Evolutionary conservation across 768 basidiomycete species (phyloP).

Genomic region (Naganishia vishniacii): DNA sequence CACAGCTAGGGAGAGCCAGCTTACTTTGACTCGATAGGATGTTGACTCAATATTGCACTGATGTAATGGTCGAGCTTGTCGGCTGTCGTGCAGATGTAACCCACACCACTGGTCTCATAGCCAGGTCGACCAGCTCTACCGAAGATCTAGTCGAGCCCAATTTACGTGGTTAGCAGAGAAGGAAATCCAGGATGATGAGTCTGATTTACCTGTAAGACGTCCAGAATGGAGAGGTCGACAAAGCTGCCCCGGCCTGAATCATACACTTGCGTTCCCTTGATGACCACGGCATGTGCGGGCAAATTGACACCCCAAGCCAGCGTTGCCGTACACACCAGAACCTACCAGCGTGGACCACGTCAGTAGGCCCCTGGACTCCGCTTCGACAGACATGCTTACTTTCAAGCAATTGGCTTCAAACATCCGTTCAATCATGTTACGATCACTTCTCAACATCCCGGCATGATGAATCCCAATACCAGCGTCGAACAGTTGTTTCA

Average conservation of each 20-base stretch:
- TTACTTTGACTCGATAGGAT: constrained; percentile 92
- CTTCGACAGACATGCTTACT: constrained; percentile 51
- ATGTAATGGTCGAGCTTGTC: constrained; percentile 91
- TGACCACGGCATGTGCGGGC: constrained; percentile 93
- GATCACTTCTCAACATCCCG: constrained; percentile 88
- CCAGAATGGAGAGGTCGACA: constrained; percentile 84
- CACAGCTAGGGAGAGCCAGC: constrained; percentile 34
- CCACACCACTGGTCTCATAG: constrained; percentile 79
- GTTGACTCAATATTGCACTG: constrained; percentile 81
- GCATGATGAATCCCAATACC: constrained; percentile 99
- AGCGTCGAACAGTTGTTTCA: constrained; percentile 84
- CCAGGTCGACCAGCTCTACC: constrained; percentile 76
- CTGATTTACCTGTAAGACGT: constrained; percentile 63
- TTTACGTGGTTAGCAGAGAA: background rate
- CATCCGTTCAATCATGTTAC: constrained; percentile 91
- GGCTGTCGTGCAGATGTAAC: constrained; percentile 89
- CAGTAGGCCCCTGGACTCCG: background rate
- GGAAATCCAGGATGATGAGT: background rate
- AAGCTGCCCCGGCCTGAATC: constrained; percentile 84
- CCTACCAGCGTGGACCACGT: constrained; percentile 54
- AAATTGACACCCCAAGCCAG: constrained; percentile 99
- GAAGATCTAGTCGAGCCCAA: constrained; percentile 62
- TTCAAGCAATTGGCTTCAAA: constrained; percentile 88
- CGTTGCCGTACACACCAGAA: constrained; percentile 95
- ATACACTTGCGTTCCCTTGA: constrained; percentile 96